These are phyloP conservation scores for Camillea tinctor DNA, from an alignment of 2,329 filamentous ascomycete genomes.

Conservation along the genomic window DNA sequence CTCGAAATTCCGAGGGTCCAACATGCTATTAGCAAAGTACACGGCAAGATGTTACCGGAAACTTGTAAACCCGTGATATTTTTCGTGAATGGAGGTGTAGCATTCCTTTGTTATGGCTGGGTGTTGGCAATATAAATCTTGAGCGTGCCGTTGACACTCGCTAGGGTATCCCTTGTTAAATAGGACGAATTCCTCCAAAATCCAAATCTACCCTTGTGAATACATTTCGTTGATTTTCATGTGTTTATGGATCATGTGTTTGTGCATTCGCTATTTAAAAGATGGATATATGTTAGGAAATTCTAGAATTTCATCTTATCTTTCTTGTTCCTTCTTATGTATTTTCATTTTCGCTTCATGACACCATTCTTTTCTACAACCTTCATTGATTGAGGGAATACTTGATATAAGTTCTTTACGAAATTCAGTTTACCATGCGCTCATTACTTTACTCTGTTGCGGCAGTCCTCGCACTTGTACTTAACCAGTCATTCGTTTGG, in stretches of 20 bases:
- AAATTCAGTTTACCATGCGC: not conserved
- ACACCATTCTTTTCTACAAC: not conserved
- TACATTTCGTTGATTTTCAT: not conserved
- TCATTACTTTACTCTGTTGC: not conserved
- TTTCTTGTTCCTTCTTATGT: not conserved
- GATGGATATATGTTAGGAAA: not conserved
- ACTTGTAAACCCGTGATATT: not conserved
- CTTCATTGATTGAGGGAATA: not conserved
- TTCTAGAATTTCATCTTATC: not conserved
- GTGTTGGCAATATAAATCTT: not conserved
- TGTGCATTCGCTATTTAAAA: not conserved
- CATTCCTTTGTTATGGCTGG: not conserved
- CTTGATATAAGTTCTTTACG: not conserved
- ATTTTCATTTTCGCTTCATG: not conserved
- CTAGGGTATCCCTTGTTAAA: not conserved
- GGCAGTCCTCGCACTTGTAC: not conserved
- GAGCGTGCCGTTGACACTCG: not conserved
- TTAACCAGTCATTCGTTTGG: not conserved
- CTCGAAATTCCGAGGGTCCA: not conserved
- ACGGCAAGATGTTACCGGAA: not conserved
- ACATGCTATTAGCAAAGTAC: not conserved
- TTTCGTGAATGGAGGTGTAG: not conserved
- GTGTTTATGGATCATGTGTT: not conserved
- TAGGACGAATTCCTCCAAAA: not conserved
- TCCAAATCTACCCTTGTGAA: not conserved